phyloP scores from a whole-genome alignment of 2,329 filamentous ascomycete species.

The Penicillium psychrosexuale region DNA sequence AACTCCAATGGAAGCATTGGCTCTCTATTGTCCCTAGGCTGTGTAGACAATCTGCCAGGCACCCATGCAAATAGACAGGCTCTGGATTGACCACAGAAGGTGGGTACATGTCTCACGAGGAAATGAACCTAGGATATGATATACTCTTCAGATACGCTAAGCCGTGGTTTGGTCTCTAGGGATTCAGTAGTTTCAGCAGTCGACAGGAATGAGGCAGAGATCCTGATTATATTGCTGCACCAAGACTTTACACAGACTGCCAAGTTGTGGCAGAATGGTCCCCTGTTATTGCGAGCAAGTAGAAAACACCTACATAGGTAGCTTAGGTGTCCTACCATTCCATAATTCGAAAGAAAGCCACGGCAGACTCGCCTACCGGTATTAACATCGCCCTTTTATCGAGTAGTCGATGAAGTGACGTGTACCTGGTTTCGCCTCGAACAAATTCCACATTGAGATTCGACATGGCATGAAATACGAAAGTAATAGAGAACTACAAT shows the following conservation, averaged over 20 bases:
- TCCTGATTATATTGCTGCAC: not conserved
- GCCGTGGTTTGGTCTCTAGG: not conserved
- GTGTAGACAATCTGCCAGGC: not conserved
- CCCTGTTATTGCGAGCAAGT: not conserved
- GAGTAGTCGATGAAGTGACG: not conserved
- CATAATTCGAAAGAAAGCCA: not conserved
- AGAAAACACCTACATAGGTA: not conserved
- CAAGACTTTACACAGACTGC: not conserved
- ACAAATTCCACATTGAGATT: not conserved
- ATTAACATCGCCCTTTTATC: not conserved
- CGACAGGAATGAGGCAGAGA: not conserved
- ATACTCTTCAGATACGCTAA: not conserved
- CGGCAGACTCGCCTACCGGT: no score
- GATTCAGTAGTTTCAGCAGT: not conserved
- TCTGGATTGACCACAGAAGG: not conserved
- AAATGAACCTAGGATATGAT: not conserved
- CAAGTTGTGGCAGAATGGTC: not conserved
- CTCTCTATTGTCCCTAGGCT: not conserved
- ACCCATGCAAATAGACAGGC: not conserved
- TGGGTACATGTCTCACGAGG: not conserved
- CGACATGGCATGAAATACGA: not conserved
- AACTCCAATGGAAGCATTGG: not conserved
- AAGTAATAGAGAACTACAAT: not conserved
- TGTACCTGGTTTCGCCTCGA: not conserved
- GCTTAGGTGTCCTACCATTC: not conserved